phyloP scores from a whole-genome alignment of 495 filamentous ascomycete species.

The Physcia stellaris region DNA sequence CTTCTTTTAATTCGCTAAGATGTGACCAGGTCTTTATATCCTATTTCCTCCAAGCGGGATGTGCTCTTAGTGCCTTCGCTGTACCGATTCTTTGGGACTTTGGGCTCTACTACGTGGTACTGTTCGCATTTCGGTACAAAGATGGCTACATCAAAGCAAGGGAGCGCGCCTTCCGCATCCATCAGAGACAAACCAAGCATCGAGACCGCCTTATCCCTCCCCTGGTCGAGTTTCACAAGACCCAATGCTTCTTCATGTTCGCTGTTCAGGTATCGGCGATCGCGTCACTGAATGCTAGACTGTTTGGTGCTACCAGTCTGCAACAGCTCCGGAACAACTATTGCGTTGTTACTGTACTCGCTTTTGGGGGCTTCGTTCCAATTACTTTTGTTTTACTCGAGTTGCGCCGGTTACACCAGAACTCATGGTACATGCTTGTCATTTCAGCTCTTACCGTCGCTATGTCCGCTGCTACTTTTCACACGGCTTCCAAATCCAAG shows the following conservation, averaged over 20 bases:
- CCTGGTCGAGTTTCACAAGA: constrained; percentile 15
- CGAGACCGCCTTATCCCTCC: constrained; percentile 6
- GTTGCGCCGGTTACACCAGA: constrained; percentile 10
- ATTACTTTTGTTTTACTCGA: constrained; percentile 14
- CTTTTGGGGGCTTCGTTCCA: constrained; percentile 12
- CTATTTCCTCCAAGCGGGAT: no score
- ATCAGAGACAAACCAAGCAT: no score
- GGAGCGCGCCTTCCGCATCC: no score
- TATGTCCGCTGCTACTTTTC: constrained; percentile 12
- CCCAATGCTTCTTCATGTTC: constrained; percentile 17
- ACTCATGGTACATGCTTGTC: constrained; percentile 13
- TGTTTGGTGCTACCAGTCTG: constrained; percentile 9
- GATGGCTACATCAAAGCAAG: no score
- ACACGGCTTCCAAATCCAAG: constrained; percentile 4
- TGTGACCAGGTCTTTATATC: no score
- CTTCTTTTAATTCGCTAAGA: no score
- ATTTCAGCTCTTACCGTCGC: constrained; percentile 7
- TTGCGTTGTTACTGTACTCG: constrained; percentile 8
- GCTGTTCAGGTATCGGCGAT: constrained; percentile 15
- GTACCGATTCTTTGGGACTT: no score
- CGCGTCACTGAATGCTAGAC: constrained; percentile 5
- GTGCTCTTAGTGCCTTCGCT: no score
- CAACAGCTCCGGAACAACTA: constrained; percentile 13
- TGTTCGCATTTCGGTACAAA: no score
- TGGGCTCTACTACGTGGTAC: no score